Base-by-base conservation (phyloP, 1,284 basidiomycete genomes). In the Ganoderma leucocontextum region DNA sequence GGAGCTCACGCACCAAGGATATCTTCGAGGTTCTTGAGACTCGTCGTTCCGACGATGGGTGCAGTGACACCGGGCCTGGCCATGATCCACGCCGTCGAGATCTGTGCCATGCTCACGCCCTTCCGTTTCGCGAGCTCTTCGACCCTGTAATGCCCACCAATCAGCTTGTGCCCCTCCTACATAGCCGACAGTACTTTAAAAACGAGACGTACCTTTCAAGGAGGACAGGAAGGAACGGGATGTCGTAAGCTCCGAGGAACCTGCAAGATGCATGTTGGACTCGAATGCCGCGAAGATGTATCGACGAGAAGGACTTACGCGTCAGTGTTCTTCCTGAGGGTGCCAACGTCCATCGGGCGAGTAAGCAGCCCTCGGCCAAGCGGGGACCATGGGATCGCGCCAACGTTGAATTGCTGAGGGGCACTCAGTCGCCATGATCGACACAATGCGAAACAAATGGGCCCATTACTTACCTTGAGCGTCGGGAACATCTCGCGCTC, bases 41-140 rank as follows among this genome's bases (percentile, higher is more conserved):
- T 84, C 5, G 84, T 88, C 7, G 83, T 84, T 1, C 87, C 87
- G 17, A 88, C 81, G 71, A 89, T 86, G 2, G 87, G 87, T 7
- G 86, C 86, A n/a, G 83, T 81, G 17, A 88, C 83, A 49, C 77
- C 83, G 0, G 66, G 65, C 64, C 66, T 73, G 36, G 70, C 61
- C 38, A 72, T 42, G 38, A 73, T 39, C 70, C 72, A 73, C 4
- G 70, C 70, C 1, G 57, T 62, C 2, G 74, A 49, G 35, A 75
- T 63, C 63, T 78, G 76, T 7, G 77, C 76, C 77, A 77, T 78
- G 63, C 70, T 74, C 15, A 73, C 60, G 41, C 72, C 69, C 58
- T 75, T 77, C 75, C 81, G 80, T 71, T 82, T 80, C 10, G 85
- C 82, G 19, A 86, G 70, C 69, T 82, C 79, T 69, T 84, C 82